Evolutionary conservation across 192 early-diverging fungal species (phyloP).

Genomic region (Phlyctochytrium arcticum): DNA sequence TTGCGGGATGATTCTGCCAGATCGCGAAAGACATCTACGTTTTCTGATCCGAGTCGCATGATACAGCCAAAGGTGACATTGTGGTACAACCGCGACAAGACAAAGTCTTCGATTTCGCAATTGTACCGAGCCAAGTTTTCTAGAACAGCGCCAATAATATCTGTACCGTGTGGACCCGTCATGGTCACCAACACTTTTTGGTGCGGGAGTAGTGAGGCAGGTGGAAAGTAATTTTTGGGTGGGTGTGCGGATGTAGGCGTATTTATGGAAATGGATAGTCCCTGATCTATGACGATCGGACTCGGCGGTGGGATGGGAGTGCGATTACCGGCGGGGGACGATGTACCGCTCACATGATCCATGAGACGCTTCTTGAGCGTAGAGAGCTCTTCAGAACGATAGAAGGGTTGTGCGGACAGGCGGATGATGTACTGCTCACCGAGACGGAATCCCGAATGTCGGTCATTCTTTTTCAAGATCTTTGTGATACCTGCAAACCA

Average conservation of each 20-base stretch:
- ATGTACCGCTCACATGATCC: constrained; percentile 50
- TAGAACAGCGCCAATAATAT: constrained; percentile 83
- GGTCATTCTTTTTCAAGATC: constrained; percentile 84
- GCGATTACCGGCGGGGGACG: background rate
- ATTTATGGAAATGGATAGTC: constrained; percentile 26
- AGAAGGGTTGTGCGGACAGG: constrained; percentile 57
- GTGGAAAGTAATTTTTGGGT: constrained; percentile 43
- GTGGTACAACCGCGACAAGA: constrained; percentile 83
- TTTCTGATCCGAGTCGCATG: constrained; percentile 65
- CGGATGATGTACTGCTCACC: constrained; percentile 63
- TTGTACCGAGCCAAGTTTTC: constrained; percentile 67
- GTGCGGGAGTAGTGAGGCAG: constrained; percentile 48
- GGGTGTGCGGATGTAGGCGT: background rate
- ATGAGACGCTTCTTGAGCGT: constrained; percentile 67
- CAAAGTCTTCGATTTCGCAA: constrained; percentile 82
- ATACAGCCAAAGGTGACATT: constrained; percentile 93
- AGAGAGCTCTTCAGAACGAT: constrained; percentile 59
- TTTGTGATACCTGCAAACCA: constrained; percentile 63
- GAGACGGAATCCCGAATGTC: constrained; percentile 70
- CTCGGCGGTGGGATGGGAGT: constrained; percentile 11
- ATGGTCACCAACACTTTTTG: constrained; percentile 80
- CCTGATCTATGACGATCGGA: constrained; percentile 16
- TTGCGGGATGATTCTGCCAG: constrained; percentile 69
- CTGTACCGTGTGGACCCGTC: constrained; percentile 84
- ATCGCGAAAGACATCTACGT: constrained; percentile 75